Base-by-base conservation (phyloP, 2,329 filamentous ascomycete genomes). In the Celoporthe dispersa region DNA sequence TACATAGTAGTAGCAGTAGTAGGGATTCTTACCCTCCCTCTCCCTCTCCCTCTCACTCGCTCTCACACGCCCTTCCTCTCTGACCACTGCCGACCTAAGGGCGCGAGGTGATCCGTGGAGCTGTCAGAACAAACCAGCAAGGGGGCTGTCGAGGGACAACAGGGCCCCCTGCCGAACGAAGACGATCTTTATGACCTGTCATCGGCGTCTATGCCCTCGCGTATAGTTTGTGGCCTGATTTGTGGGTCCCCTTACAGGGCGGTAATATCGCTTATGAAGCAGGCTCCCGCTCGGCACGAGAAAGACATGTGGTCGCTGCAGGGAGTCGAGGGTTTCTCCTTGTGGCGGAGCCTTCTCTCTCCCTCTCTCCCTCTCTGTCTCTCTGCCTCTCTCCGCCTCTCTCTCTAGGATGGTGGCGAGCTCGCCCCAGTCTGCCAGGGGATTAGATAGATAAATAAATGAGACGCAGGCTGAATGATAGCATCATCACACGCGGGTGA, bases 181-280 rank as follows among this genome's bases (percentile, higher is more conserved):
- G 44, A 14, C 41, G 63, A 64, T 64, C 41, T 64, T 53, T 64
- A n/a, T 64, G 63, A 64, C 63, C 19, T 35, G 63, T 64, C 63
- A 64, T 53, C 41, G 31, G 44, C 63, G 31, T 51, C 44, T 35
- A 51, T 51, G 41, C 22, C 41, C 31, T 33, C 63, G 31, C 19
- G 31, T 64, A 57, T 57, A 28, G 11, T 64, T 37, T 53, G 44
- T 64, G 41, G 44, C 31, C 63, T 31, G 31, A 51, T 51, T 51
- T 35, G 33, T 60, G 57, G 39, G 25, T 39, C 61, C 6, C 22
- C 5, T 48, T n/a, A 28, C 69, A 44, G 19, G 16, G n/a, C 37
- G n/a, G 63, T 28, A n/a, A 68, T 68, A 31, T 71, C 62, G 66
- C 66, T 70, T 70, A 44, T 65, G 33, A 62, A 64, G 69, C 66